Conservation (phyloP, 768 basidiomycete genomes). For the Trametopsis cervina region DNA sequence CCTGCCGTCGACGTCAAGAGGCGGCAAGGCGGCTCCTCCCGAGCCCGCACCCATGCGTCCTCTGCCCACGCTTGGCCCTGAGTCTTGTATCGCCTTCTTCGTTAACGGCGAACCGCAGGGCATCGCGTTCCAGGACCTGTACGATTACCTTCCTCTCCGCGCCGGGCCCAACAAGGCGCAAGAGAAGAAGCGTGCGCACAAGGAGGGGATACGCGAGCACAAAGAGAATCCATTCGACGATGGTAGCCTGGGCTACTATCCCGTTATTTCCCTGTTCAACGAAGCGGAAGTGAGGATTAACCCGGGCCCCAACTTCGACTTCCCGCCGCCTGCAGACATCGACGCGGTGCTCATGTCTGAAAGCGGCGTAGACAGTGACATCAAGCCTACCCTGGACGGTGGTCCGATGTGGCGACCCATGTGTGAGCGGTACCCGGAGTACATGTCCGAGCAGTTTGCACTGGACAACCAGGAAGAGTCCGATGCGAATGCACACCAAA, state of each 20-base stretch:
- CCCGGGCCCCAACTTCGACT: conserved; percentile 82
- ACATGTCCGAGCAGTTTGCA: conserved; percentile 73
- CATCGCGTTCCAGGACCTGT: conserved; percentile 80
- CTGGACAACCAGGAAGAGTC: conserved; percentile 75
- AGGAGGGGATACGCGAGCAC: conserved; percentile 62
- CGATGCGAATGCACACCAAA: conserved; percentile 36
- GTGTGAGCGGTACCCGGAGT: conserved; percentile 80
- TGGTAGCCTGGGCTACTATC: conserved; percentile 92
- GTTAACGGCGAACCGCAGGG: conserved; percentile 85
- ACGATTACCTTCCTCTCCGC: conserved; percentile 82
- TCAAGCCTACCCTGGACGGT: conserved; percentile 22
- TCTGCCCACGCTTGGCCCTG: conserved; percentile 55
- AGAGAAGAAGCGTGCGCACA: conserved; percentile 54
- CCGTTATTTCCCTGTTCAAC: conserved; percentile 90
- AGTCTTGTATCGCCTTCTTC: conserved; percentile 82
- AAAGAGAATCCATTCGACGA: conserved; percentile 88
- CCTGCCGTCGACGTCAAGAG: conserved; percentile 50
- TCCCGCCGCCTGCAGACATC: conserved; percentile 72
- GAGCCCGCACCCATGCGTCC: conserved; percentile 39
- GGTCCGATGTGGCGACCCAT: conserved; percentile 67
- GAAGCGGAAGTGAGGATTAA: conserved; percentile 80
- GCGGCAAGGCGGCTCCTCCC: conserved; percentile 27
- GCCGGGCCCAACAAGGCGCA: conserved; percentile 57
- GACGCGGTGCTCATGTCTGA: conserved; percentile 46
- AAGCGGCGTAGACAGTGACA: conserved; percentile 23